Percentiles rank a stretch among this genome's conserved stretches.
phyloP scores from a whole-genome alignment of 2,329 filamentous ascomycete species.

The Arthrobotrys megalospora region DNA sequence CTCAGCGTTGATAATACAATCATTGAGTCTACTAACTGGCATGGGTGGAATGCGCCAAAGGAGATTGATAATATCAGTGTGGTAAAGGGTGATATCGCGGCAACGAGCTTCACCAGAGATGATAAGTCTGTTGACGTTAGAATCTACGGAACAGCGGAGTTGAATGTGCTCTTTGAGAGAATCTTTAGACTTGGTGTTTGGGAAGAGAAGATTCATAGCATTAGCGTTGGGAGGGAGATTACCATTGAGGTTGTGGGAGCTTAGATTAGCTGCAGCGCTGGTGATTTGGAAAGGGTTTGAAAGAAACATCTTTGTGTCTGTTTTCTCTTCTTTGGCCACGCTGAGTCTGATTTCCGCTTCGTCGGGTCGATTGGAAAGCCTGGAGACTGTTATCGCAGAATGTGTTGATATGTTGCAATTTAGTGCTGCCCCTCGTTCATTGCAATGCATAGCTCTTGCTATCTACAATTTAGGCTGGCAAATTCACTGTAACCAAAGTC shows the following conservation, averaged over 20 bases:
- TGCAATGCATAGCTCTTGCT: background rate
- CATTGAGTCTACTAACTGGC: constrained; percentile 27
- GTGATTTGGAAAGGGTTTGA: too few species aligned
- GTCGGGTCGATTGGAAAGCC: background rate
- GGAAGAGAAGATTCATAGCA: constrained; percentile 19
- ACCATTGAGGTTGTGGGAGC: constrained; percentile 33
- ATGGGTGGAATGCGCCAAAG: constrained; percentile 16
- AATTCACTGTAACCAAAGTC: too few species aligned
- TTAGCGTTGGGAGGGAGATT: constrained; percentile 33
- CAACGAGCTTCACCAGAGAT: constrained; percentile 37
- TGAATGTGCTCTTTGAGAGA: constrained; percentile 44
- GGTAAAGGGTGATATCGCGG: constrained; percentile 16
- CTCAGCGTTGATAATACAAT: constrained; percentile 28
- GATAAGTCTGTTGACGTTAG: constrained; percentile 30
- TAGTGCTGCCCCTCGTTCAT: background rate
- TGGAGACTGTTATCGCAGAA: background rate
- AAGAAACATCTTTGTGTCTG: background rate
- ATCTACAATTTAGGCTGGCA: background rate
- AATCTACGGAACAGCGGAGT: constrained; percentile 22
- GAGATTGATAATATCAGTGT: constrained; percentile 39
- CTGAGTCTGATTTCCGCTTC: background rate
- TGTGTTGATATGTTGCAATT: constrained; percentile 33
- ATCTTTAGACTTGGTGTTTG: constrained; percentile 27
- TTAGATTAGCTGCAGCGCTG: background rate
- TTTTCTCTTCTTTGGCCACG: background rate